Conservation (phyloP, 805 yeast genomes). For the Saturnispora mendoncae region DNA sequence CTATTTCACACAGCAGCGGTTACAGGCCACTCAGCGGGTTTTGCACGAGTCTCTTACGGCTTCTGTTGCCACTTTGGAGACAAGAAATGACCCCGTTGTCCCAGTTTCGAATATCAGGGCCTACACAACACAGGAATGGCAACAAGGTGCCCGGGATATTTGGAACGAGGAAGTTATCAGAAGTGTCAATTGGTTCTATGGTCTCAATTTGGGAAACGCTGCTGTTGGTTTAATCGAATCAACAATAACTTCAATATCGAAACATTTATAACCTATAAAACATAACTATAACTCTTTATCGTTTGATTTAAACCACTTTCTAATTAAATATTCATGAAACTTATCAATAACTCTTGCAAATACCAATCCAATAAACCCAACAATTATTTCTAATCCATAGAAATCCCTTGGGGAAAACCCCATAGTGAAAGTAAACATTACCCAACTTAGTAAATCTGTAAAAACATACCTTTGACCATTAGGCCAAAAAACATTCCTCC, state of each 20-base stretch:
- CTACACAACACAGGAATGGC: conserved; percentile 38
- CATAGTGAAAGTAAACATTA: conserved; percentile 54
- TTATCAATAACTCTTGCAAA: conserved; percentile 52
- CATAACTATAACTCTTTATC: too few relatives aligned
- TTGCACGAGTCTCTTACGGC: conserved; percentile 40
- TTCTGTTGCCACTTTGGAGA: conserved; percentile 42
- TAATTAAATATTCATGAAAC: conserved; percentile 44
- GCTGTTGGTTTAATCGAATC: conserved; percentile 12
- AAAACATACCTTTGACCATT: conserved; percentile 64
- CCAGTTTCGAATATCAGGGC: conserved; percentile 36
- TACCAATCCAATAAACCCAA: conserved; percentile 42
- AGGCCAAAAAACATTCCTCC: conserved; percentile 16
- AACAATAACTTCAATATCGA: conserved; percentile 1
- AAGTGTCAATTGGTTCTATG: conserved; percentile 55
- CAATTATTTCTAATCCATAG: conserved; percentile 41
- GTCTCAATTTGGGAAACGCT: conserved; percentile 18
- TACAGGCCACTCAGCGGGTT: conserved; percentile 38
- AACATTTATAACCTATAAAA: neutral
- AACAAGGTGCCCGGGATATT: conserved; percentile 62
- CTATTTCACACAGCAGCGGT: conserved; percentile 51
- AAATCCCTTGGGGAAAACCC: conserved; percentile 63
- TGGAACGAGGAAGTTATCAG: conserved; percentile 70
- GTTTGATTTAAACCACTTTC: conserved; percentile 38
- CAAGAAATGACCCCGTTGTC: conserved; percentile 42
- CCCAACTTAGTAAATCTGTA: conserved; percentile 83